Base-by-base conservation (phyloP, 306 rosid genomes). In the Trichosanthes truncata region DNA sequence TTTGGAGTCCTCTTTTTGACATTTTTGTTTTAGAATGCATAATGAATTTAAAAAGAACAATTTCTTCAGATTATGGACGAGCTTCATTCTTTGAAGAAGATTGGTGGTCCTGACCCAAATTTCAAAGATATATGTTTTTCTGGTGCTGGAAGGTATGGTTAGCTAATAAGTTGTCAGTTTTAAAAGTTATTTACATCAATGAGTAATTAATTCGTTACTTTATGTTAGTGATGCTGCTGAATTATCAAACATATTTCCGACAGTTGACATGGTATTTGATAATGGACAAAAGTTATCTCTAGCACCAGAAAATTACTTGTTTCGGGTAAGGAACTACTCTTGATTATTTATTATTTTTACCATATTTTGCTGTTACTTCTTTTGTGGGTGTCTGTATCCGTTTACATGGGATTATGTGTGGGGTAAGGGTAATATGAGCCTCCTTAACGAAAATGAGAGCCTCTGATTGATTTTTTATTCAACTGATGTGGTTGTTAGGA, bases 251-350 rank as follows among this genome's bases (percentile, higher is more conserved):
- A 86, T 80, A 81, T 96, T 93, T 89, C 99, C 99, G 5, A 83
- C 57, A 49, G 98, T 96, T 87, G 98, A 93, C 81, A 88, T 96
- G 98, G 91, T 93, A 78, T 96, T 96, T 84, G 91, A 80, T 62
- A 89, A 87, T 81, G 97, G 92, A 59, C 85, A 90, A 59, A 93
- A 93, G 86, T 63, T 93, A 20, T 84, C 91, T 51, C 87, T 96
- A 52, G 84, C 99, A 66, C 99, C 99, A 57, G 99, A 96, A 87
- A 96, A 96, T 86, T 93, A 96, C 87, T 84, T 96, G 82, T 96
- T 96, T 71, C 88, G 83, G 86, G 99, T 96, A 84, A 86, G 93
- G 88, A 77, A 51, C 76, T 13, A 56, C 80, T 40, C 15, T 65
- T 56, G 29, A 46, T 35, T 31, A n/a, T 52, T 23, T n/a, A 18